Conservation (phyloP, 495 filamentous ascomycete genomes). For the Neurospora sp. region DNA sequence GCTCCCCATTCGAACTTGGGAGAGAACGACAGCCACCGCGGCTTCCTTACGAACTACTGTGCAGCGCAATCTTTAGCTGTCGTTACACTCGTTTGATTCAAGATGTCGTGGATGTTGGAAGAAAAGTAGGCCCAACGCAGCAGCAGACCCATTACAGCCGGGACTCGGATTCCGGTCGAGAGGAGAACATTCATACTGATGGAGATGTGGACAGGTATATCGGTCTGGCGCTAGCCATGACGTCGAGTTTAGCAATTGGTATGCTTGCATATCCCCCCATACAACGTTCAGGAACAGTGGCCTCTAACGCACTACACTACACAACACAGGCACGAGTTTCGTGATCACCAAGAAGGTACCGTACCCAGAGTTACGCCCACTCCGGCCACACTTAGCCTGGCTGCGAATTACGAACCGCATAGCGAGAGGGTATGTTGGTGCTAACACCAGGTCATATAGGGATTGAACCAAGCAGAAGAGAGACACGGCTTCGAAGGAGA, state of each 20-base stretch:
- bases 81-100: constrained; percentile 25
- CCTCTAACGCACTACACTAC: constrained; percentile 17
- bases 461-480: constrained; percentile 80
- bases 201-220: constrained; percentile 57
- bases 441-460: constrained; percentile 41
- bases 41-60: constrained; percentile 2
- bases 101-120: constrained; percentile 54
- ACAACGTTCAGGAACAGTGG: not conserved
- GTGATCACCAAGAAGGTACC: constrained; percentile 85
- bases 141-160: not conserved
- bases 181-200: constrained; percentile 28
- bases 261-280: constrained; percentile 22
- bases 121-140: constrained; percentile 57
- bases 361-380: not conserved
- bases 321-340: constrained; percentile 71
- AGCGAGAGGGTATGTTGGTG: not conserved
- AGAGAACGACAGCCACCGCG: constrained; percentile 3
- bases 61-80: constrained; percentile 11
- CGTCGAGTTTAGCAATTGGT: constrained; percentile 90
- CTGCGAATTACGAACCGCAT: not conserved
- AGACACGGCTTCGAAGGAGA: constrained; percentile 93
- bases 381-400: not conserved
- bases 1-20: constrained; percentile 7
- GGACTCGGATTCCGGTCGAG: not conserved
- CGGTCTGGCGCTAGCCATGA: constrained; percentile 78